Conservation (phyloP, 169 alveolate species). For the Cryptosporidium canis region DNA sequence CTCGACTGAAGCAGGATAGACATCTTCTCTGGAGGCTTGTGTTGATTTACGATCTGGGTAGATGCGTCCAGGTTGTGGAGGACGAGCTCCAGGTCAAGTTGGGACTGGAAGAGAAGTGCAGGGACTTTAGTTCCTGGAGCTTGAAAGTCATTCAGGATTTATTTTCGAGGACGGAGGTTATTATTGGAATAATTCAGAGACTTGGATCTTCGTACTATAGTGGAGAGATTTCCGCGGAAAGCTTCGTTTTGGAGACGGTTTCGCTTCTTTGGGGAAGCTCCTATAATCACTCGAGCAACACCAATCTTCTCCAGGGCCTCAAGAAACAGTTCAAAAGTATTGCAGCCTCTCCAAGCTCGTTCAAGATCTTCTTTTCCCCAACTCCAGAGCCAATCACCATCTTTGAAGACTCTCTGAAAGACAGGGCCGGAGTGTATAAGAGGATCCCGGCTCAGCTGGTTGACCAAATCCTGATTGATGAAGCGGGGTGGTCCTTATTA, state of each 20-base stretch:
- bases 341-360: conserved; percentile 32
- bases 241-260: conserved; percentile 15
- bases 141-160: background rate
- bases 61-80: background rate
- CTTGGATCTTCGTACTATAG: conserved; percentile 12
- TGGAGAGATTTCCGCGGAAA: conserved; percentile 24
- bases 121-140: conserved; percentile 49
- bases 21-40: conserved; percentile 52
- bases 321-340: conserved; percentile 31
- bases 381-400: conserved; percentile 47
- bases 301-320: background rate
- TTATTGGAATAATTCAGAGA: conserved; percentile 8
- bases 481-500: conserved; percentile 42
- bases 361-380: conserved; percentile 27
- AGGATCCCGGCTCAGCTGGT: conserved; percentile 35
- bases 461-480: conserved; percentile 28
- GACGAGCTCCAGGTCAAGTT: conserved; percentile 22
- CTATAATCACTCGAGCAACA: background rate
- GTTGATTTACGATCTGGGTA: conserved; percentile 7
- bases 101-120: conserved; percentile 60
- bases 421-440: conserved; percentile 8
- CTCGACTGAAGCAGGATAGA: background rate
- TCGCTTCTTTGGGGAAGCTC: conserved; percentile 40
- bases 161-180: background rate
- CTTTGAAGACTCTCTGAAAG: conserved; percentile 17